Base-by-base conservation (phyloP, 2,329 filamentous ascomycete genomes). In the Phialophora chinensis region DNA sequence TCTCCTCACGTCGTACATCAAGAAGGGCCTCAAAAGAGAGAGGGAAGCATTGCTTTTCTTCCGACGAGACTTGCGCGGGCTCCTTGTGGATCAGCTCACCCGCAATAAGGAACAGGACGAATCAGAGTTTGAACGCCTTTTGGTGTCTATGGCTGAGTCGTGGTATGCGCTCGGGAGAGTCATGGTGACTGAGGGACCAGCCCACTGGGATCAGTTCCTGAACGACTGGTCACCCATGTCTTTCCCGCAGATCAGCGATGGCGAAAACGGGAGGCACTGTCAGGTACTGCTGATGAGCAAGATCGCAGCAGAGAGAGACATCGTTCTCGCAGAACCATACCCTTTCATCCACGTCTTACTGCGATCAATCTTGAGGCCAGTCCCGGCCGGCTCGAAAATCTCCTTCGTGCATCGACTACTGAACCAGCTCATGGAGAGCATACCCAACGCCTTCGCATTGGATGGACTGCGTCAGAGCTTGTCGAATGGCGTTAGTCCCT, bases 361-460 rank as follows among this genome's bases (percentile, higher is more conserved):
- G 42, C 31, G 33, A 14, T 58, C 57, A 25, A 62, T 70, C 4
- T 52, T 71, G 29, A 31, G 49, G 27, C 60, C 66, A 8, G 29
- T 31, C 53, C n/a, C 20, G 14, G 25, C 50, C 14, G 10, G 53
- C 12, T 52, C 49, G 49, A 54, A 63, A 11, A 38, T 66, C 25
- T 60, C 38, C 25, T 71, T 71, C 49, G 63, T 70, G n/a, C 65
- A 69, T 49, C 31, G 56, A 12, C 53, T 71, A 38, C 67, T 66
- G 17, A 66, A 66, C 27, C 44, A 60, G 33, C 35, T 71, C 4
- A 44, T 71, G 20, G 52, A 65, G 44, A 64, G 31, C 25, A 58
- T 60, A 10, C 63, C 66, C 14, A 60, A 63, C 20, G 27, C 53
- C 17, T 65, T 70, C 31, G 59, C 27, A 10, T 56, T 71, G 25